Evolutionary conservation across 106 monocot genomes (phyloP).

Genomic region (Vanilla planifolia): DNA sequence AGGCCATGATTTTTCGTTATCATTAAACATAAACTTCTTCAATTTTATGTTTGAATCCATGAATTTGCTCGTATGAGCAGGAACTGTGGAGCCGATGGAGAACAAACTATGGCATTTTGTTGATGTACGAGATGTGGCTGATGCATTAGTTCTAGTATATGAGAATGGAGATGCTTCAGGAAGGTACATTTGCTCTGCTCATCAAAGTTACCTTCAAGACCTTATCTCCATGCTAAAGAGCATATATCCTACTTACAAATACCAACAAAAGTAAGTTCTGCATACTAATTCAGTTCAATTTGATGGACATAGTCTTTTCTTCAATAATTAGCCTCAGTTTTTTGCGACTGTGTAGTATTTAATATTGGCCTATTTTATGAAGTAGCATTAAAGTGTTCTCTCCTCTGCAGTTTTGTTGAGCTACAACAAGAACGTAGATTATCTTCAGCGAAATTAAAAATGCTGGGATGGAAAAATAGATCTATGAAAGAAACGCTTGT

Average conservation of each 20-base stretch:
- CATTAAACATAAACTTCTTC: too few species aligned
- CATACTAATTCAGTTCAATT: too few species aligned
- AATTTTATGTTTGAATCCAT: neutral
- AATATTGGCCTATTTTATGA: neutral
- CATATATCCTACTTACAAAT: conserved; percentile 48
- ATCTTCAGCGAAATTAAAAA: conserved; percentile 8
- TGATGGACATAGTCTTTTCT: too few species aligned
- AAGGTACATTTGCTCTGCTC: conserved; percentile 34
- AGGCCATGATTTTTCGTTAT: too few species aligned
- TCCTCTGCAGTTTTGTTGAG: conserved; percentile 2
- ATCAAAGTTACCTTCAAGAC: conserved; percentile 17
- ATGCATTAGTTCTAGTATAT: conserved; percentile 54
- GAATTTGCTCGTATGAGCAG: neutral
- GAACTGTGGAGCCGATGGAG: conserved; percentile 7
- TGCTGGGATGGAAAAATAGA: conserved; percentile 2
- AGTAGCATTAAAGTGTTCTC: neutral
- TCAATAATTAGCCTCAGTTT: too few species aligned
- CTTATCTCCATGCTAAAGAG: conserved; percentile 37
- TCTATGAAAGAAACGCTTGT: neutral
- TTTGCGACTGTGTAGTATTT: neutral
- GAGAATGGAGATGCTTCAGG: conserved; percentile 61
- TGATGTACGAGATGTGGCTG: conserved; percentile 74
- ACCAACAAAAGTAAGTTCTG: conserved; percentile 38
- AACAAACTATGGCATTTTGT: conserved; percentile 19
- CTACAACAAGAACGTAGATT: neutral